A percentile compares a stretch with the other conserved stretches of the same genome.
Evolutionary conservation across 106 monocot genomes (phyloP).

Genomic region (Alisma plantagoaquatica): DNA sequence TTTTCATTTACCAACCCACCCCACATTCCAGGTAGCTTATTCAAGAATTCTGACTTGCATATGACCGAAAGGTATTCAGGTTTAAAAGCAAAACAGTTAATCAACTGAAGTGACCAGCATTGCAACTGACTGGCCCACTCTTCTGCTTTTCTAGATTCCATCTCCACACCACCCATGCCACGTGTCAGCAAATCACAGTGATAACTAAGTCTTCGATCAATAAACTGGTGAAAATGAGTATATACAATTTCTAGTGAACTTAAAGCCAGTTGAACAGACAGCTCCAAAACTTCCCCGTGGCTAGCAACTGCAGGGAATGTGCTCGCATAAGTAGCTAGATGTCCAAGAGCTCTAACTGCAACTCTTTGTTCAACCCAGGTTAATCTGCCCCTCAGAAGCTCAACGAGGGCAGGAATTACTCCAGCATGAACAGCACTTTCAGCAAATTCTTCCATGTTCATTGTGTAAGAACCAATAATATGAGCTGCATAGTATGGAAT

Average conservation of each 20-base stretch:
- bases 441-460: slow-evolving; percentile 98
- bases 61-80: slow-evolving; percentile 83
- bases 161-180: slow-evolving; percentile 94
- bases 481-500: slow-evolving; percentile 99
- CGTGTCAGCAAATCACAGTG: slow-evolving; percentile 96
- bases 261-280: slow-evolving; percentile 73
- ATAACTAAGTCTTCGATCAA: slow-evolving; percentile 71
- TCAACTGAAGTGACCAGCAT: slow-evolving; percentile 97
- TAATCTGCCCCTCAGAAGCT: slow-evolving; percentile 83
- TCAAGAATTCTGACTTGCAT: slow-evolving; percentile 73
- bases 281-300: slow-evolving; percentile 81
- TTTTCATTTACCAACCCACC: slow-evolving; percentile 97
- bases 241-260: slow-evolving; percentile 96
- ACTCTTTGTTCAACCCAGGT: slow-evolving; percentile 99
- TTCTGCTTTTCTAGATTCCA: slow-evolving; percentile 97
- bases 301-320: slow-evolving; percentile 81
- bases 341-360: slow-evolving; percentile 87
- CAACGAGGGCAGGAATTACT: slow-evolving; percentile 83
- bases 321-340: slow-evolving; percentile 82
- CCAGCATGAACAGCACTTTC: slow-evolving; percentile 77
- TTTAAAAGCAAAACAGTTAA: slow-evolving; percentile 98
- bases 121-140: slow-evolving; percentile 99
- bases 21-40: slow-evolving; percentile 87
- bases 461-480: slow-evolving; percentile 98
- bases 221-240: slow-evolving; percentile 78